A percentile compares a stretch with the other conserved stretches of the same genome.
phyloP scores from a whole-genome alignment of 2,329 filamentous ascomycete genomes.

The Coccinonectria pachysandricola region DNA sequence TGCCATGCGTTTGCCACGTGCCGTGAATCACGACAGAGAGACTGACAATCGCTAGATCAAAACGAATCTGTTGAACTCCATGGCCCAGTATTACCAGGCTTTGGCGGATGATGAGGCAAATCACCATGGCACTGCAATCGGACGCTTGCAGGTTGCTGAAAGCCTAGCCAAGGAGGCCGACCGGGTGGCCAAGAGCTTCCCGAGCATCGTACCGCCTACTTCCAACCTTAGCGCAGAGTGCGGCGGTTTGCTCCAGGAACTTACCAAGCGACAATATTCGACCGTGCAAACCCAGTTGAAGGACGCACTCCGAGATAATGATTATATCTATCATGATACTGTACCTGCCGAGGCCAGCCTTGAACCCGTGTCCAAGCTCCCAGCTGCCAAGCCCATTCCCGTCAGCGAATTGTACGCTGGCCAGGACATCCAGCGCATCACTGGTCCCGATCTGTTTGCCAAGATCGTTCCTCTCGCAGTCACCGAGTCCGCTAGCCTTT shows the following conservation, averaged over 20 bases:
- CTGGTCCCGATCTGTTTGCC: slow-evolving; percentile 91
- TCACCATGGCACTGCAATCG: slow-evolving; percentile 75
- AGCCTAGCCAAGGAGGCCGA: slow-evolving; percentile 67
- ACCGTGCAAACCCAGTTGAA: slow-evolving; percentile 72
- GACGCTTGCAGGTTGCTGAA: slow-evolving; percentile 74
- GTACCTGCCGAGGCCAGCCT: slow-evolving; percentile 80
- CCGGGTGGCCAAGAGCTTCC: slow-evolving; percentile 68
- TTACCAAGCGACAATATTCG: slow-evolving; percentile 72
- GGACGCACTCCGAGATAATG: slow-evolving; percentile 80
- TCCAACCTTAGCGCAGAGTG: slow-evolving; percentile 80
- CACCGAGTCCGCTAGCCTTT: slow-evolving; percentile 91
- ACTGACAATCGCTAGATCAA: slow-evolving; percentile 62
- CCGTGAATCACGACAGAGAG: too few relatives aligned
- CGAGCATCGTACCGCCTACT: slow-evolving; percentile 63
- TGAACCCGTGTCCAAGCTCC: slow-evolving; percentile 74
- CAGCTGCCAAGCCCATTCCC: slow-evolving; percentile 92
- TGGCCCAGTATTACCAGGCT: slow-evolving; percentile 91
- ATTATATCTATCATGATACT: slow-evolving; percentile 94
- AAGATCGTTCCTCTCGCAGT: slow-evolving; percentile 95
- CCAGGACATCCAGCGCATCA: slow-evolving; percentile 94
- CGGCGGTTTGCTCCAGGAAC: slow-evolving; percentile 60
- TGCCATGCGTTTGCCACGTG: too few relatives aligned
- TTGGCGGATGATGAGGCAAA: slow-evolving; percentile 83
- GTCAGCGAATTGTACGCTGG: slow-evolving; percentile 95
- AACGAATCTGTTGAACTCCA: slow-evolving; percentile 68